A percentile compares a stretch with the other conserved stretches of the same genome.
phyloP scores from a whole-genome alignment of 495 filamentous ascomycete genomes.

The Daldinia grandis region DNA sequence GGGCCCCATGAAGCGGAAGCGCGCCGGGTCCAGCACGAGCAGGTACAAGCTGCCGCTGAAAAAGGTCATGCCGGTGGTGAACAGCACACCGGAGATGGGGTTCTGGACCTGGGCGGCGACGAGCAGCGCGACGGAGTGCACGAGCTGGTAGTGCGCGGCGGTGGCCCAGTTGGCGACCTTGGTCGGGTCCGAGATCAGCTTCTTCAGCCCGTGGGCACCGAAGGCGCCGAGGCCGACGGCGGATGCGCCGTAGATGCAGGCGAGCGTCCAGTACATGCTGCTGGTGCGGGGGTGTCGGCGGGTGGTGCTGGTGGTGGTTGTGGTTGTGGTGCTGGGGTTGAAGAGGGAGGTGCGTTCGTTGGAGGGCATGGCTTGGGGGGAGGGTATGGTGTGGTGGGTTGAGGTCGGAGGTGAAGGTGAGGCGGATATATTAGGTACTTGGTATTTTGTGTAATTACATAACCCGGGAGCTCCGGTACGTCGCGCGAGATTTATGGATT shows the following conservation, averaged over 20 bases:
- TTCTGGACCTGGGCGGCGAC: conserved; percentile 51
- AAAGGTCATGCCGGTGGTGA: conserved; percentile 61
- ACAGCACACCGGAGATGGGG: conserved; percentile 49
- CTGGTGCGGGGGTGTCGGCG: neutral
- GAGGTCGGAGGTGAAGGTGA: neutral
- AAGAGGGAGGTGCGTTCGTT: conserved; percentile 17
- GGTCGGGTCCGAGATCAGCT: conserved; percentile 61
- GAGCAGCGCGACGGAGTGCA: conserved; percentile 66
- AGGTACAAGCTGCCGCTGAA: conserved; percentile 70
- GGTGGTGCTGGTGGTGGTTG: neutral
- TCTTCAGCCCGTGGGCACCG: conserved; percentile 70
- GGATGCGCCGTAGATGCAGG: conserved; percentile 66
- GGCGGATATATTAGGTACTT: neutral
- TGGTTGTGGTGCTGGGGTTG: neutral
- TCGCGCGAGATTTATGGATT: neutral
- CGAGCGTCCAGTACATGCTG: conserved; percentile 62
- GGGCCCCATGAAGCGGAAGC: conserved; percentile 64
- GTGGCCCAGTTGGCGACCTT: conserved; percentile 63
- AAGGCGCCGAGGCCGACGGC: conserved; percentile 69
- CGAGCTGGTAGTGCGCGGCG: conserved; percentile 70
- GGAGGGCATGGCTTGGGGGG: conserved; percentile 9
- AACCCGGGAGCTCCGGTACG: neutral
- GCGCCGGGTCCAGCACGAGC: conserved; percentile 63
- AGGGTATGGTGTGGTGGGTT: neutral
- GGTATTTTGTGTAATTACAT: too few relatives aligned